These are phyloP conservation scores for Periglandula ipomoeae DNA, from an alignment of 2,329 filamentous ascomycete genomes.

Conservation along the genomic window DNA sequence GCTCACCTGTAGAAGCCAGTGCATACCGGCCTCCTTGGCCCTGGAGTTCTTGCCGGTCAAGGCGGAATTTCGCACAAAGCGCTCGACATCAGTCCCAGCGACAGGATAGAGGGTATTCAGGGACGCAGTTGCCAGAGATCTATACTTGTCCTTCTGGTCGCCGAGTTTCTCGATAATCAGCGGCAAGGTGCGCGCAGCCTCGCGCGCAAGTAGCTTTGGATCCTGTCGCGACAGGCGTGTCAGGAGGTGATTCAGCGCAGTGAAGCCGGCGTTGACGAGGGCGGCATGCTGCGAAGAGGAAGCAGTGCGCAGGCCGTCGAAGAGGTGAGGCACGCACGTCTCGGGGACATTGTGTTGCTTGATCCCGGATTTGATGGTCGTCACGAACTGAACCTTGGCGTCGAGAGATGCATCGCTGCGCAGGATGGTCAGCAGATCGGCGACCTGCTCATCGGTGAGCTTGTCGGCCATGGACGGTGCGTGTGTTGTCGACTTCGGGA, in stretches of 20 bases:
- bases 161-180: constrained; percentile 77
- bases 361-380: constrained; percentile 73
- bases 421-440: constrained; percentile 42
- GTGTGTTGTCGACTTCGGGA: constrained; percentile 2
- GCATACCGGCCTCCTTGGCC: constrained; percentile 76
- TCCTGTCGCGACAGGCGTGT: constrained; percentile 82
- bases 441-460: constrained; percentile 50
- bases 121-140: constrained; percentile 63
- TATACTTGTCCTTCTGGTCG: constrained; percentile 79
- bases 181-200: constrained; percentile 63
- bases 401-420: constrained; percentile 59
- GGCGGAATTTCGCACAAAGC: constrained; percentile 66
- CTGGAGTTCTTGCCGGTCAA: constrained; percentile 73
- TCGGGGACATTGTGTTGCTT: constrained; percentile 89
- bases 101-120: constrained; percentile 69
- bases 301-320: constrained; percentile 71
- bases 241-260: constrained; percentile 76
- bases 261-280: constrained; percentile 76
- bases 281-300: constrained; percentile 68
- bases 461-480: constrained; percentile 41
- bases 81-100: constrained; percentile 65
- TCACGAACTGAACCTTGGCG: constrained; percentile 61
- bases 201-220: constrained; percentile 59
- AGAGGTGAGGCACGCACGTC: constrained; percentile 58
- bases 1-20: constrained; percentile 69